Evolutionary conservation across 2,329 filamentous ascomycete species (phyloP), one percentile per base, ranked within the genome.

Genomic region (Trichoderma endophyticum): DNA sequence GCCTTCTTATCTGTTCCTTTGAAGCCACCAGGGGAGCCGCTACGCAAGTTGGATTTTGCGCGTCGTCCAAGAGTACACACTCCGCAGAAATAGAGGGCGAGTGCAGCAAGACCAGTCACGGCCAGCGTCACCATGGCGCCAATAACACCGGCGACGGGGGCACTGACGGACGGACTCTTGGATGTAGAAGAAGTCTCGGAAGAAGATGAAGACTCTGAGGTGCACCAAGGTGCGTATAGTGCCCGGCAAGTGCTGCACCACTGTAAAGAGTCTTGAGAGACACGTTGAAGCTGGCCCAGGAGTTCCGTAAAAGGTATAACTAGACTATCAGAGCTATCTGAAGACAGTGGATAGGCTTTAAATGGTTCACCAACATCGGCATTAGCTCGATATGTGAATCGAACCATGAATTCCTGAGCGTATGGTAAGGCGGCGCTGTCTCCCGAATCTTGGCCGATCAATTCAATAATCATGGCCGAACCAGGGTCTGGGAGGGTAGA

Each of bases 391-490:
- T 89, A 90, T 4, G 86, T 78, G 77, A 90, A 88, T n/a, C 88
- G 85, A 5, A 90, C 84, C 71, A 80, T 83, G 18, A 90, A 80
- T 24, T 86, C 81, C 11, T 81, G 76, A 0, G 75, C 71, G 3
- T 74, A 61, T 0, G 83, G 83, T 72, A 72, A 51, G 11, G 68
- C 48, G 9, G 62, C 26, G 26, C 36, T 12, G 57, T 72, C 71
- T 6, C 75, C 69, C 4, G 74, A 57, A 24, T 79, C 71, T 18
- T 79, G 74, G 12, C 80, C 79, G 39, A 84, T 79, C 21, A 90
- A 79, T 82, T 97, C 94, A 78, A 96, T 94, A 0, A 88, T 84
- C 86, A 97, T 91, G 54, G 89, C 87, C 1, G 90, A 91, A 0
- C 93, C 94, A 48, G 94, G 93, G 74, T 91, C 86, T 0, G 92